Evolutionary conservation across 805 yeast genomes (phyloP).

Genomic region (Hanseniaspora lindneri): DNA sequence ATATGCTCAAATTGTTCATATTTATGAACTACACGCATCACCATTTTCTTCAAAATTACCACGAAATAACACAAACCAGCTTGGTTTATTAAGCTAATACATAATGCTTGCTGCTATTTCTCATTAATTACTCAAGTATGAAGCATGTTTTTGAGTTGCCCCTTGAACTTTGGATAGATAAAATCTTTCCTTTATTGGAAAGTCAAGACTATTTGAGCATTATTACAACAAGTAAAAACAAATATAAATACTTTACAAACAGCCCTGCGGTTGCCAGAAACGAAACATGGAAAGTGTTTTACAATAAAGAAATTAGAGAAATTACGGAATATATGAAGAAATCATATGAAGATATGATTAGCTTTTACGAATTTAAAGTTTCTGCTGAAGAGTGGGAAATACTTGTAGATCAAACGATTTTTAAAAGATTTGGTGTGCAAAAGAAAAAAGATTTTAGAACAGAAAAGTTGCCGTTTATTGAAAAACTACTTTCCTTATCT

Average conservation of each 20-base stretch:
- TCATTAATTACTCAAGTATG: too few species aligned
- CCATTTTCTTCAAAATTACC: too few species aligned
- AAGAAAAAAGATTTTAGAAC: not conserved
- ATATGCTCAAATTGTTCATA: too few species aligned
- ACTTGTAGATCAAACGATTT: not conserved
- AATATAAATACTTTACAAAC: not conserved
- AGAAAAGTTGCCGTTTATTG: not conserved
- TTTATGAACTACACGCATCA: too few species aligned
- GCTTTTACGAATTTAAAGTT: not conserved
- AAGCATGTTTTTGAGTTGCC: not conserved
- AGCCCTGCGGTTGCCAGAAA: not conserved
- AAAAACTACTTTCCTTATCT: too few species aligned
- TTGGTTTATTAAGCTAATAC: too few species aligned
- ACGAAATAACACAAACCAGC: too few species aligned
- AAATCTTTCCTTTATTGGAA: conserved; percentile 2
- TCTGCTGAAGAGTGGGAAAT: not conserved
- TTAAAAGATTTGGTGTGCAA: not conserved
- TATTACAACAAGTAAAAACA: not conserved
- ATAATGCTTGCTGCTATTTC: too few species aligned
- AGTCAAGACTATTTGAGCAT: not conserved
- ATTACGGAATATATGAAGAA: not conserved
- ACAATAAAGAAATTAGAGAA: not conserved
- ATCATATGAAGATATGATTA: not conserved
- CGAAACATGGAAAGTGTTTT: not conserved
- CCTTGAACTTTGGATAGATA: conserved; percentile 1